These are phyloP conservation scores for Beauveria rudraprayagi DNA, from an alignment of 2,329 filamentous ascomycete species.

Conservation along the genomic window DNA sequence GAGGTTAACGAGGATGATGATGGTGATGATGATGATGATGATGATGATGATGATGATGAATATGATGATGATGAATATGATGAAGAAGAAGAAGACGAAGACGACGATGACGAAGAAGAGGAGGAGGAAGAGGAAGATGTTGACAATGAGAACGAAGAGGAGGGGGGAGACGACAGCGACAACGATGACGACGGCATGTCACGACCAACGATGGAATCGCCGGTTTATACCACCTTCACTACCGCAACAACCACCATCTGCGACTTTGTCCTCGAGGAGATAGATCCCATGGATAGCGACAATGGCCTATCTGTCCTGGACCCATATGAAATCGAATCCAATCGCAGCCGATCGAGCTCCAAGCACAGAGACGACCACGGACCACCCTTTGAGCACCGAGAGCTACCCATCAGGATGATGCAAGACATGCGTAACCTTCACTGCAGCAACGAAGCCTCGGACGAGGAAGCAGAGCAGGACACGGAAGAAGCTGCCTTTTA, in stretches of 20 bases:
- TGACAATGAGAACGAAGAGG: background rate
- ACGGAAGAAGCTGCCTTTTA: conserved; percentile 32
- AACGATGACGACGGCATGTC: background rate
- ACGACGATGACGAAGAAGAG: background rate
- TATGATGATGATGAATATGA: background rate
- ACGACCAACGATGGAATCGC: conserved; percentile 11
- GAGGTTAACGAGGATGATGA: background rate
- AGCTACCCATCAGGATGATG: conserved; percentile 37
- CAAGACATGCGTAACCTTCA: conserved; percentile 37
- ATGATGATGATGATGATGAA: background rate
- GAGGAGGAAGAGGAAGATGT: conserved; percentile 10
- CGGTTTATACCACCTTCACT: conserved; percentile 14
- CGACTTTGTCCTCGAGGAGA: conserved; percentile 38
- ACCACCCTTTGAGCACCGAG: conserved; percentile 18
- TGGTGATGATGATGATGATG: background rate
- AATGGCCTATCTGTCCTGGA: conserved; percentile 34
- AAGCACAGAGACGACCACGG: conserved; percentile 16
- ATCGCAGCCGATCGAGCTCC: conserved; percentile 33
- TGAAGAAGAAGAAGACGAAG: background rate
- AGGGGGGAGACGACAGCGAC: background rate
- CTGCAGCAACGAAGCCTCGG: conserved; percentile 32
- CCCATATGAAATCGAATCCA: conserved; percentile 40
- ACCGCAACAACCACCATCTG: conserved; percentile 16
- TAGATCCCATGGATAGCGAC: conserved; percentile 38
- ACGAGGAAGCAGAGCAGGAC: conserved; percentile 27